Evolutionary conservation across 768 basidiomycete genomes (phyloP).

Genomic region (Gloeopeniophorella convolvens): DNA sequence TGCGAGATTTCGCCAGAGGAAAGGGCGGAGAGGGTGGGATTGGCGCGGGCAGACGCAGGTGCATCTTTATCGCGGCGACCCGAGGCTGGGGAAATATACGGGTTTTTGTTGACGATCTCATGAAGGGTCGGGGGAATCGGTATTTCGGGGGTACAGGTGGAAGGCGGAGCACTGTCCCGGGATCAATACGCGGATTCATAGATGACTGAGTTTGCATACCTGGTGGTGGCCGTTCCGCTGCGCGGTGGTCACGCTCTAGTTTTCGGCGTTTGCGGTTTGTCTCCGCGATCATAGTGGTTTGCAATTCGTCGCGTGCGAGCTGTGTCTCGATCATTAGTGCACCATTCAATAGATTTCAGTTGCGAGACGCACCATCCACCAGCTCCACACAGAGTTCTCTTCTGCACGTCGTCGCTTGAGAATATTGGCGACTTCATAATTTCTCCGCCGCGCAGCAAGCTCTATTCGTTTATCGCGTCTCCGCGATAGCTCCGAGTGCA

Average conservation of each 20-base stretch:
- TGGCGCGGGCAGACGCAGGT: constrained; percentile 19
- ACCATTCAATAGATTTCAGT: neutral
- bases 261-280: constrained; percentile 80
- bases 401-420: constrained; percentile 59
- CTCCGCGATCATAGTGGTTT: constrained; percentile 85
- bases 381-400: constrained; percentile 77
- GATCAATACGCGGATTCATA: neutral
- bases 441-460: constrained; percentile 68
- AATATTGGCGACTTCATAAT: constrained; percentile 59
- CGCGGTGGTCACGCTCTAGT: constrained; percentile 80
- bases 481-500: constrained; percentile 71
- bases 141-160: constrained; percentile 47
- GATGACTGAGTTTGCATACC: constrained; percentile 36
- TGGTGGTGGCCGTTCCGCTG: constrained; percentile 67
- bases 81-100: constrained; percentile 34
- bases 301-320: constrained; percentile 71
- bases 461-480: constrained; percentile 78
- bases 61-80: constrained; percentile 18
- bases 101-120: constrained; percentile 57
- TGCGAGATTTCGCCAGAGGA: constrained; percentile 26
- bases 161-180: constrained; percentile 48
- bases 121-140: constrained; percentile 56
- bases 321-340: constrained; percentile 26
- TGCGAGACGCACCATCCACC: constrained; percentile 50
- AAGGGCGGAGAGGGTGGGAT: constrained; percentile 28